phyloP scores from a whole-genome alignment of 164 flowering plant species.

The Berberis vulgaris region DNA sequence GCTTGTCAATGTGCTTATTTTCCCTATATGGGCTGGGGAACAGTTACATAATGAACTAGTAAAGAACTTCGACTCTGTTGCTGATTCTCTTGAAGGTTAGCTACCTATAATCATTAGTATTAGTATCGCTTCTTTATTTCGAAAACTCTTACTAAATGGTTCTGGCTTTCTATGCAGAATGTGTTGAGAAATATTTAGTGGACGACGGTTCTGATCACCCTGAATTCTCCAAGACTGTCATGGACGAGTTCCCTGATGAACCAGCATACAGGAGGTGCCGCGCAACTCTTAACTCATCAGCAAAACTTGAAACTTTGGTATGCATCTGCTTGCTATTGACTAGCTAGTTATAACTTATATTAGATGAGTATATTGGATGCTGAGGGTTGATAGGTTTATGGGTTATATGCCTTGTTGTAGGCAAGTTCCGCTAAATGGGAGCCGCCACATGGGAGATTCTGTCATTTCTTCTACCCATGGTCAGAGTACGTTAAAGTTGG shows the following conservation, averaged over 20 bases:
- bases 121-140: not conserved
- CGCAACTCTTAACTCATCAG: slow-evolving; percentile 50
- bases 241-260: slow-evolving; percentile 72
- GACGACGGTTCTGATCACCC: slow-evolving; percentile 51
- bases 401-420: slow-evolving; percentile 13
- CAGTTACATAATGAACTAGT: slow-evolving; percentile 63
- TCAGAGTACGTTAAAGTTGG: slow-evolving; percentile 75
- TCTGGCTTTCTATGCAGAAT: slow-evolving; percentile 31
- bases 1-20: slow-evolving; percentile 56
- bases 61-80: slow-evolving; percentile 45
- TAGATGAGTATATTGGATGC: not conserved
- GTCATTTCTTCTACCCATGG: slow-evolving; percentile 75
- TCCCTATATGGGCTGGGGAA: slow-evolving; percentile 86
- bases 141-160: not conserved
- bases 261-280: slow-evolving; percentile 61
- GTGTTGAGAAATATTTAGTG: slow-evolving; percentile 56
- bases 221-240: slow-evolving; percentile 50
- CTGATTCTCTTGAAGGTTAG: slow-evolving; percentile 77
- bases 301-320: slow-evolving; percentile 67
- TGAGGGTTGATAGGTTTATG: not conserved
- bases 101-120: not conserved
- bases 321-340: not conserved
- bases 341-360: not conserved
- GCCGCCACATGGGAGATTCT: slow-evolving; percentile 76
- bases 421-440: slow-evolving; percentile 88